phyloP scores from a whole-genome alignment of 805 yeast species.

The Ogataea nakhonphanomensis region DNA sequence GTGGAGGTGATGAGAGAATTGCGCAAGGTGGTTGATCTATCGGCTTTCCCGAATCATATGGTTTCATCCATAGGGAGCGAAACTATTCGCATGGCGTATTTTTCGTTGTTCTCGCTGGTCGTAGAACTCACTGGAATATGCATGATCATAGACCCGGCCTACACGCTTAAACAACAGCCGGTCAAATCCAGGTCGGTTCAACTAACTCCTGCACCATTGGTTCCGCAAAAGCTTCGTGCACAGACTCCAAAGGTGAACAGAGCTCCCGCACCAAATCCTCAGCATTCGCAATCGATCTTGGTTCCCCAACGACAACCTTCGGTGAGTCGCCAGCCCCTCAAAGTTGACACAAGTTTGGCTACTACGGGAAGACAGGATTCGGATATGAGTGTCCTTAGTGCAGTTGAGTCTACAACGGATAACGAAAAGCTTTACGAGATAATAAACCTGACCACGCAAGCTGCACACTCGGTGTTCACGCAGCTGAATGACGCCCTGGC shows the following conservation, averaged over 20 bases:
- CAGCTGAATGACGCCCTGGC: conserved; percentile 68
- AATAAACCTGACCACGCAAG: conserved; percentile 31
- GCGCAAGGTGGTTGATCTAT: conserved; percentile 16
- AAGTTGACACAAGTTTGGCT: conserved; percentile 23
- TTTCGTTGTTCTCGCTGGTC: conserved; percentile 27
- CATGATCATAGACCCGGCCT: conserved; percentile 25
- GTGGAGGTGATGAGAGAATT: conserved; percentile 24
- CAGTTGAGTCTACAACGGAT: conserved; percentile 17
- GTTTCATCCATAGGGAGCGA: conserved; percentile 12
- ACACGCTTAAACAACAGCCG: conserved; percentile 6
- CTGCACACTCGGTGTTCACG: conserved; percentile 75
- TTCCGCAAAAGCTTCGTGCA: conserved; percentile 8
- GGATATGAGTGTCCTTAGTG: conserved; percentile 23
- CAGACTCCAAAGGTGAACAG: conserved; percentile 20
- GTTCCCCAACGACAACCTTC: conserved; percentile 16
- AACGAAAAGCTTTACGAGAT: conserved; percentile 30
- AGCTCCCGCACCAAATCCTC: conserved; percentile 23
- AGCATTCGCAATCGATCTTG: conserved; percentile 16
- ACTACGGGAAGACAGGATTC: conserved; percentile 28
- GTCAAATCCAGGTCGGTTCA: conserved; percentile 9
- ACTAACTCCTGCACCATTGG: conserved; percentile 10
- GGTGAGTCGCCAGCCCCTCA: conserved; percentile 24
- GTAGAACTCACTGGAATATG: conserved; percentile 27
- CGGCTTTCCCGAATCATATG: conserved; percentile 13
- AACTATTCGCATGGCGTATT: conserved; percentile 26